Conservation (phyloP, 352 stramenopile species). For the Albugo candida region DNA sequence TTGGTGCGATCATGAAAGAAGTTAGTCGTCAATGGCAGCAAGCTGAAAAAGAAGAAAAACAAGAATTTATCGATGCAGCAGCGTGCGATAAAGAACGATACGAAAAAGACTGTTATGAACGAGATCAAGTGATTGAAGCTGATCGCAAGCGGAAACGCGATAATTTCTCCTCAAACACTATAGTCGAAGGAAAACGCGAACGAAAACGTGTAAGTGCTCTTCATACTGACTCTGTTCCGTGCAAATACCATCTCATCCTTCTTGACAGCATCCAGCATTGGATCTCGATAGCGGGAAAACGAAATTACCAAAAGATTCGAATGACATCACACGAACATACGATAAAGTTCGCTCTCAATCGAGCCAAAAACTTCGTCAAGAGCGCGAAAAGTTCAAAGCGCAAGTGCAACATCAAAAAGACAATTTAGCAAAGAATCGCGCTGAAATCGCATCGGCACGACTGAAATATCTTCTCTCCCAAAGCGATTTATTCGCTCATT, state of each 20-base stretch:
- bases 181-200: slow-evolving; percentile 64
- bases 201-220: slow-evolving; percentile 25
- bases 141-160: slow-evolving; percentile 56
- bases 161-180: slow-evolving; percentile 23
- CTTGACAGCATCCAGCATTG: slow-evolving; percentile 2
- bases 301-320: slow-evolving; percentile 17
- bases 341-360: too few relatives aligned
- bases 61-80: slow-evolving; percentile 52
- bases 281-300: slow-evolving; percentile 7
- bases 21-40: slow-evolving; percentile 58
- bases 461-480: slow-evolving; percentile 92
- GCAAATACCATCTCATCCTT: background rate
- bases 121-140: slow-evolving; percentile 48
- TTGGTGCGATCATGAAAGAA: slow-evolving; percentile 50
- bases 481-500: slow-evolving; percentile 96
- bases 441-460: slow-evolving; percentile 52
- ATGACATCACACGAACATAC: background rate
- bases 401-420: slow-evolving; percentile 67
- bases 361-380: slow-evolving; percentile 4
- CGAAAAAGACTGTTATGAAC: slow-evolving; percentile 49
- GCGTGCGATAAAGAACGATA: slow-evolving; percentile 38
- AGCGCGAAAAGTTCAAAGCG: slow-evolving; percentile 51
- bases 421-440: slow-evolving; percentile 52
- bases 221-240: background rate
- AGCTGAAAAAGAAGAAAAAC: slow-evolving; percentile 30